Evolutionary conservation across 2,329 filamentous ascomycete species (phyloP), one percentile per base, ranked within the genome.

Genomic region (Clarireedia paspali): DNA sequence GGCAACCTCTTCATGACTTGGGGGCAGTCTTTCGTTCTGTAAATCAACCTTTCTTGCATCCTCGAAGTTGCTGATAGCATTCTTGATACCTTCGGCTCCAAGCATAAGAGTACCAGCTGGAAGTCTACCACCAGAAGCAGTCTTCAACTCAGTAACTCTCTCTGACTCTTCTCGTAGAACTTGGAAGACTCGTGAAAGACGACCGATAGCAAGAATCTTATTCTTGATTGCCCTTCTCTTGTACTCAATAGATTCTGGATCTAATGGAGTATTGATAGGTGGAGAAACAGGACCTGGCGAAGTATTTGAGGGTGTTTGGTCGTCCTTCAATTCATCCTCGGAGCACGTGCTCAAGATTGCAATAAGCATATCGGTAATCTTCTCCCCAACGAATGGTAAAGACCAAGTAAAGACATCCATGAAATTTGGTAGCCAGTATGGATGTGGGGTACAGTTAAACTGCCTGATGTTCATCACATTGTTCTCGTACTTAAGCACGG

Each of bases 321-420:
- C 91, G 60, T 92, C 88, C 70, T 95, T 89, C 54, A 99, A 84
- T 72, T 99, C 91, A 68, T 99, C 94, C 74, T 99, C 95, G n/a
- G 94, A 96, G 77, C 91, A 97, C 17, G 90, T 97, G 77, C 95
- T 96, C 65, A 99, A 79, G 68, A 99, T 99, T 44, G 91, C 92
- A 70, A 99, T 96, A 63, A 99, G 84, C 94, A 99, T 99, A 69
- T 99, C 94, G 17, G 94, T 97, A 68, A 99, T 91, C 81, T 99
- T 99, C 74, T 99, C 94, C 60, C 94, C 92, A 24, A 99, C 94
- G 73, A 99, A 99, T 0, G 94, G 94, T 59, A 99, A 79, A 36
- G 94, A 99, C 94, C 94, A 99, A n/a, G 94, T 99, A 71, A 99
- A 99, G 61, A 99, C 94, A 69, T 99, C 94, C 94, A 99, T 99